Evolutionary conservation across 805 yeast genomes (phyloP).

Genomic region (Kuraishia piskuri): DNA sequence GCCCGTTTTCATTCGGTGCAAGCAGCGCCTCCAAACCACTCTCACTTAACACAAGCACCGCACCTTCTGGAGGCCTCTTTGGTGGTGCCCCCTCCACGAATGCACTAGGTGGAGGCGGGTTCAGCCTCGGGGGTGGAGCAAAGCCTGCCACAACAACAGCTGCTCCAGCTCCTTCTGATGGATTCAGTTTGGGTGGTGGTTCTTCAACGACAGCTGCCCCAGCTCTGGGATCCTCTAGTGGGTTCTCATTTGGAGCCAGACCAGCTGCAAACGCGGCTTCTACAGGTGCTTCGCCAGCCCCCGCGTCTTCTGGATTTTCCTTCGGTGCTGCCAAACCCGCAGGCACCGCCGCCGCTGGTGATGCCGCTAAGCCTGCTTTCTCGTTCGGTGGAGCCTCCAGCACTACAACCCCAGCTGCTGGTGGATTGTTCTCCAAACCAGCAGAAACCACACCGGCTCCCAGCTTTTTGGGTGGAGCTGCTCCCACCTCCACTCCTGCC

Average conservation of each 20-base stretch:
- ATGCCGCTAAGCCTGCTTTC: conserved; percentile 5
- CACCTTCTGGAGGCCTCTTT: not conserved
- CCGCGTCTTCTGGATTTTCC: conserved; percentile 7
- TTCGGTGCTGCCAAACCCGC: conserved; percentile 10
- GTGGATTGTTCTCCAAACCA: conserved; percentile 1
- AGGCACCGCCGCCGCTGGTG: conserved; percentile 3
- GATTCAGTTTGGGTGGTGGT: conserved; percentile 3
- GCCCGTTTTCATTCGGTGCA: conserved; percentile 5
- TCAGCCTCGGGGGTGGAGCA: not conserved
- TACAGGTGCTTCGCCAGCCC: conserved; percentile 4
- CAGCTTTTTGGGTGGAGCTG: conserved; percentile 1
- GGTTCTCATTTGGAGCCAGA: conserved; percentile 11
- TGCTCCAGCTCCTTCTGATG: conserved; percentile 1
- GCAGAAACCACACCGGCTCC: conserved; percentile 1
- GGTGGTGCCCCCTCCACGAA: not conserved
- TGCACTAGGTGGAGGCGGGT: not conserved
- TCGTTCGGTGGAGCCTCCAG: conserved; percentile 7
- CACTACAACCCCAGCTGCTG: not conserved
- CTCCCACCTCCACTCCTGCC: not conserved
- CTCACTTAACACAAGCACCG: not conserved
- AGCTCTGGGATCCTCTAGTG: conserved; percentile 5
- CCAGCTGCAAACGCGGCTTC: conserved; percentile 1
- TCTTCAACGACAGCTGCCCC: conserved; percentile 3
- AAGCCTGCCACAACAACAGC: conserved; percentile 1
- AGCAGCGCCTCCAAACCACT: not conserved